Base-by-base conservation (phyloP, 2,329 filamentous ascomycete species). In the Colletotrichum trifolii region DNA sequence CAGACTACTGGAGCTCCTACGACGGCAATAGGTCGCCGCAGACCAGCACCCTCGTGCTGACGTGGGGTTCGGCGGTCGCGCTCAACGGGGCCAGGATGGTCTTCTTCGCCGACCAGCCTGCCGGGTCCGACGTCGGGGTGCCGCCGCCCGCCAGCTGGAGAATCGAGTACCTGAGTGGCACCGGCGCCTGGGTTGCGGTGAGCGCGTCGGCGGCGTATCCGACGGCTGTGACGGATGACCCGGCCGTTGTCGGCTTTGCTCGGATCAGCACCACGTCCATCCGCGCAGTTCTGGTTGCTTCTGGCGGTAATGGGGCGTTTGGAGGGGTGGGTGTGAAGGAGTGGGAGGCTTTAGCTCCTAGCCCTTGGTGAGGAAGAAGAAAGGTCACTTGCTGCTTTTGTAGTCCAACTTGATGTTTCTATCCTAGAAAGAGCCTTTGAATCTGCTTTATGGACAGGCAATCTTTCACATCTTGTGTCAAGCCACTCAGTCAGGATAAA, bases 1-100 rank as follows among this genome's bases (percentile, higher is more conserved):
- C 76, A 4, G 76, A 78, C 57, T 78, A 78, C 63, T 78, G 76
- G 76, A 69, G 66, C 56, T 77, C 75, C 8, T 78, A 75, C 64
- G 69, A 67, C 13, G 74, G 70, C 1, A 70, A 73, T 3, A 52
- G 45, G 33, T 76, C 75, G 3, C 76, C 75, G 1, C 62, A 68
- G 58, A 69, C 53, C 8, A 75, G 67, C 56, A 72, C 69, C 8
- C 69, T 78, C 25, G 72, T 70, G 0, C 73, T 75, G 46, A 73
- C 70, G 1, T 78, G 76, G 75, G 64, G 70, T 9, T 25, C 60
- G 2, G 60, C 72, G 0, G 73, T 76, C 12, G 56, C 68, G 40
- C 67, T 78, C 33, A 73, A 75, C 61, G 73, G 73, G 0, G 69
- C 69, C n/a, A 63, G 71, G 2, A 71, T 76, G 34, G 69, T 71